Evolutionary conservation across 2,329 filamentous ascomycete species (phyloP).

Genomic region (Metarhizium rileyi): DNA sequence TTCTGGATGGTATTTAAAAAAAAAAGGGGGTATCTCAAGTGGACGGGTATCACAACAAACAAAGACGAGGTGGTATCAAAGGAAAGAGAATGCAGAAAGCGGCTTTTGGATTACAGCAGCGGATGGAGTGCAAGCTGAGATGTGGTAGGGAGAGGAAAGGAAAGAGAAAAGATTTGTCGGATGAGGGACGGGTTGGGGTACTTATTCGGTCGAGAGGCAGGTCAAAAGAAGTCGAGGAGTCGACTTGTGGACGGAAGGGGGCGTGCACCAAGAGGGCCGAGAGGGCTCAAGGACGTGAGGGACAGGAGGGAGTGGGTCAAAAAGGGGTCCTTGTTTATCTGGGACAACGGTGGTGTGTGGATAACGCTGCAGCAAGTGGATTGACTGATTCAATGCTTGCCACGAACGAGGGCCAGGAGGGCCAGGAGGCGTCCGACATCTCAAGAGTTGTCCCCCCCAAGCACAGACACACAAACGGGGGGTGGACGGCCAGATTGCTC

Average conservation of each 20-base stretch:
- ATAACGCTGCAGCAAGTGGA: neutral
- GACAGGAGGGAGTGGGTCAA: neutral
- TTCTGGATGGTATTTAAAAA: constrained; percentile 38
- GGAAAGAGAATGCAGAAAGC: constrained; percentile 26
- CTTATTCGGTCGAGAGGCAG: constrained; percentile 27
- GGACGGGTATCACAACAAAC: constrained; percentile 42
- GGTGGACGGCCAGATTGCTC: no score
- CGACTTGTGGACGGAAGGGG: constrained; percentile 2
- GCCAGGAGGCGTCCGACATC: neutral
- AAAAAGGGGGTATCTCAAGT: constrained; percentile 30
- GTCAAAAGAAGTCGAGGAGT: constrained; percentile 8
- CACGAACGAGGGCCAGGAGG: neutral
- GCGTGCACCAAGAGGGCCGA: neutral
- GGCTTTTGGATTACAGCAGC: constrained; percentile 14
- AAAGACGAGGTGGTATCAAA: constrained; percentile 32
- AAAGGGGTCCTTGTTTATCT: neutral
- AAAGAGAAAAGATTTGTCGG: constrained; percentile 13
- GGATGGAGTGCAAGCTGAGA: constrained; percentile 20
- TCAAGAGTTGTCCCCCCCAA: neutral
- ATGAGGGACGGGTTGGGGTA: constrained; percentile 27
- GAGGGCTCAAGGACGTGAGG: neutral
- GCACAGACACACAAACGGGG: neutral
- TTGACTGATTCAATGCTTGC: neutral
- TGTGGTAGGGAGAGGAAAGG: constrained; percentile 24
- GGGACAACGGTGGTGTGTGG: constrained; percentile 1